These are phyloP conservation scores for Wallacemonas sp. DNA, from an alignment of 208 protist species.

Conservation along the genomic window DNA sequence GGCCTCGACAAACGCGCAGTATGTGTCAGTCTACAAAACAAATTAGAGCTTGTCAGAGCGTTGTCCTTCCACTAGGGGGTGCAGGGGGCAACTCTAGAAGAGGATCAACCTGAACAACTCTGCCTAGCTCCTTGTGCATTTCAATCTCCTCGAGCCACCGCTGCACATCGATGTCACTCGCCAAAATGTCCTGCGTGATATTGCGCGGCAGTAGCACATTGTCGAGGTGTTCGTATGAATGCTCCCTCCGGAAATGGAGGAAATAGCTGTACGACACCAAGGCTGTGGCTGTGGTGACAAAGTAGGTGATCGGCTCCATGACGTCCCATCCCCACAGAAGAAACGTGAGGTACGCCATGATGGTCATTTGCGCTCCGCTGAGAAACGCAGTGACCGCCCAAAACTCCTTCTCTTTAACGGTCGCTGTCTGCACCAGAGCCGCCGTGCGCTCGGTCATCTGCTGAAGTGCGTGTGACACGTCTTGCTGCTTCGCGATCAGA, in stretches of 20 bases:
- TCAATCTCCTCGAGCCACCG: constrained; percentile 22
- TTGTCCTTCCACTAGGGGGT: too few species aligned
- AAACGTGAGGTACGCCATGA: constrained; percentile 80
- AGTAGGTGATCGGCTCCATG: constrained; percentile 85
- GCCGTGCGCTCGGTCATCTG: background rate
- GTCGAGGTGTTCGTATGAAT: constrained; percentile 54
- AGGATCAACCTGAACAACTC: constrained; percentile 16
- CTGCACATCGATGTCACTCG: constrained; percentile 13
- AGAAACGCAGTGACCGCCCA: constrained; percentile 61
- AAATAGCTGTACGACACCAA: constrained; percentile 61
- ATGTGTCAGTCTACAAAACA: too few species aligned
- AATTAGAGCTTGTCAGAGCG: too few species aligned
- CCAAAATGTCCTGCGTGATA: constrained; percentile 30
- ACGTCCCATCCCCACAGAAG: constrained; percentile 80
- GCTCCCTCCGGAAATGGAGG: constrained; percentile 45
- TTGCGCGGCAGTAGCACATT: constrained; percentile 42
- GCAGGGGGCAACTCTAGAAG: too few species aligned
- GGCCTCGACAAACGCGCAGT: too few species aligned
- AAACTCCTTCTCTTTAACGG: constrained; percentile 45
- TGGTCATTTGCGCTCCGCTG: constrained; percentile 67
- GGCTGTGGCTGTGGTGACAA: constrained; percentile 61
- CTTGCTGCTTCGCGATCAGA: background rate
- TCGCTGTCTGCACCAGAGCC: constrained; percentile 14
- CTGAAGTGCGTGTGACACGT: background rate
- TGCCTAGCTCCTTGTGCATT: constrained; percentile 26